Evolutionary conservation across 768 basidiomycete species (phyloP).

Genomic region (Lactarius tabidus): DNA sequence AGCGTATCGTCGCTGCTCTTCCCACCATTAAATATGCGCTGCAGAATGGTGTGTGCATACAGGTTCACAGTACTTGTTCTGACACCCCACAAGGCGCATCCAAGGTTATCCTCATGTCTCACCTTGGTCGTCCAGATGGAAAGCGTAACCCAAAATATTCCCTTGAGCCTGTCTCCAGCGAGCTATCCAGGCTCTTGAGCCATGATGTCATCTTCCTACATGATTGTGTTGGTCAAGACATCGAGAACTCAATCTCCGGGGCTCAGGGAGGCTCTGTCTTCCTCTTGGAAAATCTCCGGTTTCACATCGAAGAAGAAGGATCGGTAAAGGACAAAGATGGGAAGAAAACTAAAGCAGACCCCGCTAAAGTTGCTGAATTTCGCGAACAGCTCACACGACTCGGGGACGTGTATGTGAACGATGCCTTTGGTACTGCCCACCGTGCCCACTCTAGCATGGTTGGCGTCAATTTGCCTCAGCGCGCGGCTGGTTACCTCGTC

Average conservation of each 20-base stretch:
- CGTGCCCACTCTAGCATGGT: conserved; percentile 99
- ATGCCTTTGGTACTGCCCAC: conserved; percentile 98
- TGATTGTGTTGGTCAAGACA: conserved; percentile 83
- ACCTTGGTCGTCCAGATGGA: conserved; percentile 95
- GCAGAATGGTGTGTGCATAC: conserved; percentile 57
- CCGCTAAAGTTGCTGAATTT: conserved; percentile 76
- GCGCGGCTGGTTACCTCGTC: conserved; percentile 94
- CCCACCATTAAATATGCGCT: conserved; percentile 94
- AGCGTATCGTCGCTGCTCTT: conserved; percentile 97
- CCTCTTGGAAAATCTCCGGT: conserved; percentile 95
- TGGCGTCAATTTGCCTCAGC: conserved; percentile 85
- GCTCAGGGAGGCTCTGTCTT: conserved; percentile 69
- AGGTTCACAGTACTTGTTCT: conserved; percentile 12
- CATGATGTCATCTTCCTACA: conserved; percentile 71
- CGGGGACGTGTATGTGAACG: conserved; percentile 97
- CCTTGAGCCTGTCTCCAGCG: conserved; percentile 77
- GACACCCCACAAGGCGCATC: conserved; percentile 57
- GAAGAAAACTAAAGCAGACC: conserved; percentile 90
- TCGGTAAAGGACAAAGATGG: conserved; percentile 91
- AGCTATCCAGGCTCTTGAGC: conserved; percentile 70
- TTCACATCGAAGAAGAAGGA: conserved; percentile 98
- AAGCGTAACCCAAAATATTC: conserved; percentile 86
- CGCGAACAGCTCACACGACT: conserved; percentile 83
- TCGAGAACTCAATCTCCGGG: conserved; percentile 70
- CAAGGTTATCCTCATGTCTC: conserved; percentile 91